Base-by-base conservation (phyloP, 768 basidiomycete species). In the Solioccasus polychromus region DNA sequence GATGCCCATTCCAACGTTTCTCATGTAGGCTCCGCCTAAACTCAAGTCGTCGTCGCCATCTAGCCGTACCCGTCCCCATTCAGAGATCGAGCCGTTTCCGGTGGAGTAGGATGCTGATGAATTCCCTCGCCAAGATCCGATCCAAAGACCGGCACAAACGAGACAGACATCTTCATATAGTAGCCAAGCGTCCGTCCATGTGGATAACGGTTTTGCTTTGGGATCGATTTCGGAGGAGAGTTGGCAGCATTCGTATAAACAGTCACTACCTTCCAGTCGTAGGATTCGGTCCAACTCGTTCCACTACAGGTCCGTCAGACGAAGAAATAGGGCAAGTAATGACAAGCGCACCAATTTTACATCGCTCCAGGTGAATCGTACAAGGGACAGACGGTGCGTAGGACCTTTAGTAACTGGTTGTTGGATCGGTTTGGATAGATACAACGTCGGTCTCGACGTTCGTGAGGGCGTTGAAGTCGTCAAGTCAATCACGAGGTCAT, bases 121-220 rank as follows among this genome's bases (percentile, higher is more conserved):
- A 45, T 76, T 73, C 26, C 70, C 68, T 23, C 82, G 72, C 68
- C 75, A 86, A 3, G 76, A 72, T 12, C 87, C 85, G 56, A 83
- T 76, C 88, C 87, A 91, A n/a, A 89, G 72, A 3, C 85, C 80
- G 0, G 88, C 89, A 56, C 89, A 91, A 35, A 89, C 71, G 31
- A 90, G 70, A 50, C 90, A 92, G 18, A 85, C 83, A 48, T 92
- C 90, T 65, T 92, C 89, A 55, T 92, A 92, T 11, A 91, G 71
- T 20, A 79, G 77, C 87, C 88, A 90, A 8, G 78, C 77, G 50
- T 90, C 89, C 12, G 80, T 74, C 85, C 85, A 88, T 3, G 72
- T 53, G 4, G 78, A 71, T 17, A 76, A 58, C 8, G 70, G 48
- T 44, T 71, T 75, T 10, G 67, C 61, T 57, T 69, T 75, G 5